These are phyloP conservation scores for Volvariella volvacea DNA, from an alignment of 1,284 basidiomycete genomes.

Conservation along the genomic window DNA sequence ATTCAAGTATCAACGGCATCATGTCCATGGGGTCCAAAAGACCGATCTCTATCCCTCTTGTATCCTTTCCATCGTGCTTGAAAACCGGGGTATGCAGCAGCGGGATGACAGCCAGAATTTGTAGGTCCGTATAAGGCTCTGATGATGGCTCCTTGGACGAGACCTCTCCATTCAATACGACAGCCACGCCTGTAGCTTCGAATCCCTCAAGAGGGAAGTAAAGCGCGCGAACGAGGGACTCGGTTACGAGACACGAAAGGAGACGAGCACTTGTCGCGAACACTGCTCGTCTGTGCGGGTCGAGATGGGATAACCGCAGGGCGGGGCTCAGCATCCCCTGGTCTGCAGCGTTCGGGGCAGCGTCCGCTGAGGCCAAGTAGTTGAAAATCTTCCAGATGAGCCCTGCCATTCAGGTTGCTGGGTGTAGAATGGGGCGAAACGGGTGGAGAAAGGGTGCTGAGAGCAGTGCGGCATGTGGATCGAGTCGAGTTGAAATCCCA, in stretches of 20 bases:
- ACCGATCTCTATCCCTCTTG: conserved; percentile 27
- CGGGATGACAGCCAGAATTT: conserved; percentile 36
- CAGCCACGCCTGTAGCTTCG: conserved; percentile 28
- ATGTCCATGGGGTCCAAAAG: conserved; percentile 47
- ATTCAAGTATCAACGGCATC: conserved; percentile 32
- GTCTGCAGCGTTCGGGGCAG: too few relatives aligned
- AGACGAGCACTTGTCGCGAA: conserved; percentile 40
- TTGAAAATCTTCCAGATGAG: too few relatives aligned
- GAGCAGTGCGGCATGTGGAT: too few relatives aligned
- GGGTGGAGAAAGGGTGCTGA: too few relatives aligned
- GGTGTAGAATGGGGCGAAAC: too few relatives aligned
- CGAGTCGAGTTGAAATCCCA: too few relatives aligned
- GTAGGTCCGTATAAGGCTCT: conserved; percentile 12
- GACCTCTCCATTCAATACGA: conserved; percentile 26
- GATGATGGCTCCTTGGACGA: conserved; percentile 18
- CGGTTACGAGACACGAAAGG: conserved; percentile 45
- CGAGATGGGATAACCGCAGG: conserved; percentile 19
- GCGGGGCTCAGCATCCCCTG: conserved; percentile 19
- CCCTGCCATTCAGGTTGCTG: too few relatives aligned
- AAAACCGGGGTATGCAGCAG: conserved; percentile 38
- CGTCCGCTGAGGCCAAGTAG: too few relatives aligned
- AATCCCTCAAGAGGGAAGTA: conserved; percentile 31
- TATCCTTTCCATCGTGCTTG: conserved; percentile 24
- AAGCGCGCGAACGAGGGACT: conserved; percentile 37
- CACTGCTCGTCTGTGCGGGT: conserved; percentile 30